phyloP scores from a whole-genome alignment of 768 basidiomycete genomes.

The Boletus bicolor region DNA sequence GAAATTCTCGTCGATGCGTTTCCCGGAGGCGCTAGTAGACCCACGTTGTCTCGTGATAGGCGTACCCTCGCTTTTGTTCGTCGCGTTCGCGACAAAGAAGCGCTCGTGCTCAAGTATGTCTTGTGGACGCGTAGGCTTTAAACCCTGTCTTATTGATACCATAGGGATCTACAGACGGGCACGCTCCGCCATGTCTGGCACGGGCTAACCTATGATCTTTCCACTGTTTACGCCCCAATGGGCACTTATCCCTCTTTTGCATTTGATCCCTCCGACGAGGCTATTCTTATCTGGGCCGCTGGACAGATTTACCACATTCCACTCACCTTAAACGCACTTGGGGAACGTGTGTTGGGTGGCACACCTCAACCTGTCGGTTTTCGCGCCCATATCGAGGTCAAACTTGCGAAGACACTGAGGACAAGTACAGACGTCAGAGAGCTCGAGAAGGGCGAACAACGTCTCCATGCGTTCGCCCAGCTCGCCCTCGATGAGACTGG shows the following conservation, averaged over 20 bases:
- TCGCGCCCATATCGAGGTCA: conserved; percentile 60
- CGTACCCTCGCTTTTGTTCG: conserved; percentile 73
- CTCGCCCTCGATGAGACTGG: conserved; percentile 56
- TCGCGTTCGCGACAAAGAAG: conserved; percentile 69
- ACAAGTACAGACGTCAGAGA: conserved; percentile 49
- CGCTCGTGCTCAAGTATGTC: conserved; percentile 64
- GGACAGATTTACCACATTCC: conserved; percentile 68
- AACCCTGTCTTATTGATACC: conserved; percentile 1
- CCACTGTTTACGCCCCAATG: conserved; percentile 66
- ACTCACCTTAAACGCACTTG: conserved; percentile 33
- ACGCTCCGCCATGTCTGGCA: conserved; percentile 64
- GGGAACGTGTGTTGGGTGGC: conserved; percentile 46
- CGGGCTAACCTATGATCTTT: conserved; percentile 67
- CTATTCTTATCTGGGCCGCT: conserved; percentile 68
- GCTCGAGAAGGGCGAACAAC: conserved; percentile 53
- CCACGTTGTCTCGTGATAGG: conserved; percentile 65
- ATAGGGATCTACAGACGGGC: conserved; percentile 64
- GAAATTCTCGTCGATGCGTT: conserved; percentile 50
- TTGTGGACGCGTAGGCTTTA: neutral
- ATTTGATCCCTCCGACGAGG: conserved; percentile 37
- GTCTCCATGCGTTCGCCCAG: conserved; percentile 61
- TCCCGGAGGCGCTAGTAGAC: conserved; percentile 73
- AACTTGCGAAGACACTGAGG: conserved; percentile 56
- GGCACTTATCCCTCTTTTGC: conserved; percentile 77
- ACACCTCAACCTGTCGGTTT: conserved; percentile 53